Conservation (phyloP, 2,329 filamentous ascomycete species). For the Penicillium italicum region DNA sequence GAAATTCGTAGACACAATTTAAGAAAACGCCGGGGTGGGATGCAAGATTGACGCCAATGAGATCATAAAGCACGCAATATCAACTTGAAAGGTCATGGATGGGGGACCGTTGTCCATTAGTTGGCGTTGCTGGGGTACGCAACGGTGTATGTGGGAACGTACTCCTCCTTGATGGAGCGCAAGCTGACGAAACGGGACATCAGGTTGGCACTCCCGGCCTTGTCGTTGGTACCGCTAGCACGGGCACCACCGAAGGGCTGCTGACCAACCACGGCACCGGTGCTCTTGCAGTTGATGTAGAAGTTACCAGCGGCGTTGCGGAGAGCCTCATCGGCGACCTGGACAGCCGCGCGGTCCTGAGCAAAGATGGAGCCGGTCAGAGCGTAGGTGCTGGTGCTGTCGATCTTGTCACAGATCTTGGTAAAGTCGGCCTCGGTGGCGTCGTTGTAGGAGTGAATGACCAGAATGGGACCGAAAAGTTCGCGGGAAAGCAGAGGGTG, state of each 20-base stretch:
- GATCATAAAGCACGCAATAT: constrained; percentile 18
- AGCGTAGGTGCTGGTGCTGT: constrained; percentile 41
- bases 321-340: constrained; percentile 36
- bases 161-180: constrained; percentile 73
- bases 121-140: constrained; percentile 67
- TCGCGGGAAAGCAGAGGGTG: constrained; percentile 74
- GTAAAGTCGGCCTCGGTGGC: constrained; percentile 55
- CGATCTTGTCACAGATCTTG: constrained; percentile 53
- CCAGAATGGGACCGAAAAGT: constrained; percentile 76
- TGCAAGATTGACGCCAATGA: constrained; percentile 21
- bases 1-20: not conserved
- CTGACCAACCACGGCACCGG: constrained; percentile 68
- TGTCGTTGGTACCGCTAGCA: constrained; percentile 69
- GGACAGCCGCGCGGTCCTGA: constrained; percentile 36
- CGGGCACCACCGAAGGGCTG: constrained; percentile 68
- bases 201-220: constrained; percentile 64
- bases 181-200: constrained; percentile 64
- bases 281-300: constrained; percentile 52
- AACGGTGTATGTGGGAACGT: constrained; percentile 59
- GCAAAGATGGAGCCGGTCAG: constrained; percentile 46
- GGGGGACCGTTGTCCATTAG: constrained; percentile 34
- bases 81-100: not conserved
- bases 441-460: constrained; percentile 75
- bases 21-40: constrained; percentile 20
- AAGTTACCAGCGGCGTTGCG: constrained; percentile 42